Percentiles rank a stretch among this genome's conserved stretches.
phyloP scores from a whole-genome alignment of 495 filamentous ascomycete genomes.

The Oleoguttula mirabilis region DNA sequence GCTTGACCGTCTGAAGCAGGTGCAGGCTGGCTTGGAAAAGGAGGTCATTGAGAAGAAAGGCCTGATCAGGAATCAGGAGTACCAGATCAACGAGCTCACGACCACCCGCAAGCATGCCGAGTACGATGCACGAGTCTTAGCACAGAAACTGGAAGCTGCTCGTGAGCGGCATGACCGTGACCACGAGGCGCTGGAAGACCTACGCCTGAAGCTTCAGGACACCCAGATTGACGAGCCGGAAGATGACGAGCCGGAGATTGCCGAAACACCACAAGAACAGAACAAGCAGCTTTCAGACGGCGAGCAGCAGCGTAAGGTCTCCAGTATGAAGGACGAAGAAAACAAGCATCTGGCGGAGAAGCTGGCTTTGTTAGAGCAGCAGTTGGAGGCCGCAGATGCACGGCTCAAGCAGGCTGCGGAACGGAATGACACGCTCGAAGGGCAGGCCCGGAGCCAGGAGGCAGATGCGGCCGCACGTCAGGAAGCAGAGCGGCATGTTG shows the following conservation, averaged over 20 bases:
- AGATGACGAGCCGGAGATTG: background rate
- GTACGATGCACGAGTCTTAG: constrained; percentile 45
- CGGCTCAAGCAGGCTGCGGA: constrained; percentile 14
- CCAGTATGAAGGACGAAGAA: constrained; percentile 4
- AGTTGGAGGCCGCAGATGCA: constrained; percentile 17
- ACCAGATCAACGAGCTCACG: constrained; percentile 48
- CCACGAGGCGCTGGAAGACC: constrained; percentile 42
- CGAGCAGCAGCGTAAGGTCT: background rate
- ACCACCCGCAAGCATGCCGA: constrained; percentile 45
- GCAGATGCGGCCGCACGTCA: background rate
- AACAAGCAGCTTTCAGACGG: constrained; percentile 1
- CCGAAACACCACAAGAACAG: constrained; percentile 3
- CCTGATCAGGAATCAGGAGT: constrained; percentile 47
- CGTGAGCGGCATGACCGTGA: constrained; percentile 46
- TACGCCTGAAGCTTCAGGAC: constrained; percentile 42
- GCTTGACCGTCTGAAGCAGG: constrained; percentile 49
- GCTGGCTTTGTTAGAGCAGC: constrained; percentile 15
- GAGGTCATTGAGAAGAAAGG: constrained; percentile 48
- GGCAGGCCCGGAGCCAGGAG: background rate
- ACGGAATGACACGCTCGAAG: constrained; percentile 16
- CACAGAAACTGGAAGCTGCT: constrained; percentile 40
- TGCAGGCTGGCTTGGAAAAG: constrained; percentile 37
- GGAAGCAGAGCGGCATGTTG: background rate
- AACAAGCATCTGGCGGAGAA: constrained; percentile 16
- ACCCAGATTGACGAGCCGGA: constrained; percentile 28